Percentiles rank a stretch among this genome's conserved stretches.
These are phyloP conservation scores for Claviceps sp. DNA, from an alignment of 2,329 filamentous ascomycete species.

Conservation along the genomic window DNA sequence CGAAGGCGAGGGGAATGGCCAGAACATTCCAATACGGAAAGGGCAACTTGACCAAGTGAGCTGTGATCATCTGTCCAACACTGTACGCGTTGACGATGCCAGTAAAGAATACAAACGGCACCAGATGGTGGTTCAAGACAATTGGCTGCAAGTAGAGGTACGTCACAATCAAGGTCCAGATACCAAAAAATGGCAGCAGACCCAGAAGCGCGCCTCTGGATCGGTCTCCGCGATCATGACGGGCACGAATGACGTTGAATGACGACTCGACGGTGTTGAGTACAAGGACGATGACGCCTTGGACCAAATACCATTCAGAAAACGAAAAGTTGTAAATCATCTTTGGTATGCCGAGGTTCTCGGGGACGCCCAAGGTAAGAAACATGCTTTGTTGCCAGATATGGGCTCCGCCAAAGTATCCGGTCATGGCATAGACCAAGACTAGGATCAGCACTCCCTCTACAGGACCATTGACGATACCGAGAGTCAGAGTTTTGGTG, in stretches of 20 bases:
- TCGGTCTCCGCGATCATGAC: conserved; percentile 58
- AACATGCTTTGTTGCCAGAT: conserved; percentile 88
- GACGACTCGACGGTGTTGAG: conserved; percentile 75
- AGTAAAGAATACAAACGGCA: conserved; percentile 81
- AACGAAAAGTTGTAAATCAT: conserved; percentile 67
- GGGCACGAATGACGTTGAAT: conserved; percentile 70
- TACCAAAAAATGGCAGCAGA: conserved; percentile 64
- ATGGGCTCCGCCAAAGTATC: conserved; percentile 70
- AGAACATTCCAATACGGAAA: conserved; percentile 91
- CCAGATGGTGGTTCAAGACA: conserved; percentile 69
- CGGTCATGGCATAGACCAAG: conserved; percentile 70
- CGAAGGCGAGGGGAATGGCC: conserved; percentile 61
- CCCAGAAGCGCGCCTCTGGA: conserved; percentile 66
- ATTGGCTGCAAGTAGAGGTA: conserved; percentile 78
- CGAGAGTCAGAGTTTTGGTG: conserved; percentile 87
- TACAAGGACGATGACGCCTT: conserved; percentile 67
- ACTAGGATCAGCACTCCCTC: conserved; percentile 84
- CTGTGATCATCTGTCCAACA: conserved; percentile 90
- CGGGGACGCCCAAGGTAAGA: conserved; percentile 53
- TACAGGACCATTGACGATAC: conserved; percentile 84
- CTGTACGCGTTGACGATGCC: conserved; percentile 89
- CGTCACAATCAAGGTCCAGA: conserved; percentile 62
- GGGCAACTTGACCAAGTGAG: conserved; percentile 72
- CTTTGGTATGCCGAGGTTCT: conserved; percentile 51
- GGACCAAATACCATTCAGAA: conserved; percentile 84